Evolutionary conservation across 768 basidiomycete genomes (phyloP).

Genomic region (Termitomyces sp.): DNA sequence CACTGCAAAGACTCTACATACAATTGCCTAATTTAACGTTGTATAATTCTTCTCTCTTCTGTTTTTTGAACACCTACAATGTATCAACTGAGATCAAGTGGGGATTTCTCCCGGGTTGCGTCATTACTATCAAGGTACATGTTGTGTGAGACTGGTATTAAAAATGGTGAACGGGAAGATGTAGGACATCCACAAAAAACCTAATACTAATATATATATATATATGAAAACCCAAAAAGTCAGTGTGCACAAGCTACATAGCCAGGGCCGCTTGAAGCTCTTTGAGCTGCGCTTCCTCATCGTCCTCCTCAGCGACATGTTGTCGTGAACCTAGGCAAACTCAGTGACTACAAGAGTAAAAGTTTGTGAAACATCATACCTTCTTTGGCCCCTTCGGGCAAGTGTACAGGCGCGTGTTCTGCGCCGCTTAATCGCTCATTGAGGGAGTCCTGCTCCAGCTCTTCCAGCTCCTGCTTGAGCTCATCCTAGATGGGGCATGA

Average conservation of each 20-base stretch:
- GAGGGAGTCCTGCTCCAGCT: constrained; percentile 84
- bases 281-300: constrained; percentile 86
- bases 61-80: not conserved
- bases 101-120: constrained; percentile 4
- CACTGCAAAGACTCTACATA: constrained; percentile 23
- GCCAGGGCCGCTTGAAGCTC: constrained; percentile 85
- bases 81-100: not conserved
- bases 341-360: not conserved
- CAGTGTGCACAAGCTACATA: constrained; percentile 44
- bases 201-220: constrained; percentile 15
- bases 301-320: constrained; percentile 60
- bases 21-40: constrained; percentile 21
- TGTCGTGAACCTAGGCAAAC: constrained; percentile 13
- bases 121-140: constrained; percentile 23
- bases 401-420: constrained; percentile 84
- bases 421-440: constrained; percentile 82
- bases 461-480: constrained; percentile 73
- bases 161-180: constrained; percentile 15
- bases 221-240: constrained; percentile 11
- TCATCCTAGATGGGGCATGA: constrained; percentile 49
- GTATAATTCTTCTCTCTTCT: constrained; percentile 14
- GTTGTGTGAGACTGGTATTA: constrained; percentile 15
- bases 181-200: constrained; percentile 12
- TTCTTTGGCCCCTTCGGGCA: constrained; percentile 58
- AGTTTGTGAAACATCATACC: constrained; percentile 32